Percentiles rank a stretch among this genome's conserved stretches.
Evolutionary conservation across 495 filamentous ascomycete genomes (phyloP).

Genomic region (Oidiodendron maius): DNA sequence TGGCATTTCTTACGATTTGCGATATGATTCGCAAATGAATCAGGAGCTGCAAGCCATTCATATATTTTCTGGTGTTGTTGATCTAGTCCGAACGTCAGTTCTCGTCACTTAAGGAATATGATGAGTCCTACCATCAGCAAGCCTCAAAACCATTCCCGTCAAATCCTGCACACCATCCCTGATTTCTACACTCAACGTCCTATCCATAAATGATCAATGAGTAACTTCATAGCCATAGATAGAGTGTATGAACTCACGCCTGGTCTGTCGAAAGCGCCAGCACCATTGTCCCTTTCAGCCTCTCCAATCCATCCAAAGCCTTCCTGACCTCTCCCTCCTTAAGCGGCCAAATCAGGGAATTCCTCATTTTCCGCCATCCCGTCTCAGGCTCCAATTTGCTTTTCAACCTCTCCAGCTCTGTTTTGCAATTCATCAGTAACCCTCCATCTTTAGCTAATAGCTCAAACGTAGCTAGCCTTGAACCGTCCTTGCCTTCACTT

Average conservation of each 20-base stretch:
- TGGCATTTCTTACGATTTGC: conserved; percentile 15
- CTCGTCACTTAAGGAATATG: no score
- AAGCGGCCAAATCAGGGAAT: conserved; percentile 10
- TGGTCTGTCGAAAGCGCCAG: conserved; percentile 12
- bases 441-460: conserved; percentile 7
- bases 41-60: conserved; percentile 23
- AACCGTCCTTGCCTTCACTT: not conserved
- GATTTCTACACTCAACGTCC: conserved; percentile 10
- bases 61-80: conserved; percentile 6
- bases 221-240: not conserved
- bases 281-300: conserved; percentile 10
- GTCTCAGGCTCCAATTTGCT: conserved; percentile 9
- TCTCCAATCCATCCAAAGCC: conserved; percentile 5
- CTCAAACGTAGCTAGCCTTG: conserved; percentile 3
- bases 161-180: conserved; percentile 11
- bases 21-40: conserved; percentile 22
- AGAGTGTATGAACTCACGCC: not conserved
- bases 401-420: conserved; percentile 8
- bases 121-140: conserved; percentile 5
- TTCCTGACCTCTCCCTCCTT: conserved; percentile 11
- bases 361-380: conserved; percentile 9
- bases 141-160: conserved; percentile 5
- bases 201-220: no score
- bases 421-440: conserved; percentile 2
- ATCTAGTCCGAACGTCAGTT: no score